These are phyloP conservation scores for Dipodascopsis uninucleata DNA, from an alignment of 805 yeast genomes.

Conservation along the genomic window DNA sequence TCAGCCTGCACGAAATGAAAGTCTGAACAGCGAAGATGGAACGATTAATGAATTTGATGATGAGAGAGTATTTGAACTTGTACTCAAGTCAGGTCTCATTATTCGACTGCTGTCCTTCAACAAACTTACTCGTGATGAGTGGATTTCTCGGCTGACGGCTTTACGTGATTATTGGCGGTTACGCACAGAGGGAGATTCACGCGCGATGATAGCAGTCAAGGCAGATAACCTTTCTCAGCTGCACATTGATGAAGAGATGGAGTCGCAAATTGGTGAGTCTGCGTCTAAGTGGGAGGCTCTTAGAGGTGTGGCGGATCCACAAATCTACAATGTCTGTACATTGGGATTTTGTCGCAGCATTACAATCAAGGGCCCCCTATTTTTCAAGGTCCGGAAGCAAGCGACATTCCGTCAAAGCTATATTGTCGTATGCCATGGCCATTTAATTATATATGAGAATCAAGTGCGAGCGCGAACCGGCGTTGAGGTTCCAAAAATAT, in stretches of 20 bases:
- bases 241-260: slow-evolving; percentile 53
- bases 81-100: slow-evolving; percentile 44
- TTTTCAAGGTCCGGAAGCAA: slow-evolving; percentile 66
- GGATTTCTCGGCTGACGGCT: slow-evolving; percentile 55
- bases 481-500: slow-evolving; percentile 45
- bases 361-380: slow-evolving; percentile 60
- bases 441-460: slow-evolving; percentile 54
- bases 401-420: slow-evolving; percentile 58
- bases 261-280: slow-evolving; percentile 48
- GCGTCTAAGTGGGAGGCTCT: slow-evolving; percentile 54
- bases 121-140: slow-evolving; percentile 49
- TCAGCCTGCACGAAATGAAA: slow-evolving; percentile 16
- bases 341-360: slow-evolving; percentile 58
- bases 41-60: slow-evolving; percentile 18
- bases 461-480: slow-evolving; percentile 48
- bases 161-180: slow-evolving; percentile 58
- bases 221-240: slow-evolving; percentile 46
- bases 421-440: slow-evolving; percentile 69
- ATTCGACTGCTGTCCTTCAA: slow-evolving; percentile 57
- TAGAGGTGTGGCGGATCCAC: slow-evolving; percentile 51
- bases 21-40: slow-evolving; percentile 20
- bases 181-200: slow-evolving; percentile 43
- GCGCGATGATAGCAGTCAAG: slow-evolving; percentile 40
- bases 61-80: slow-evolving; percentile 54
- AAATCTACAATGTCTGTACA: slow-evolving; percentile 52